These are phyloP conservation scores for Leccinum olivaceopallidum DNA, from an alignment of 768 basidiomycete species.

Conservation along the genomic window DNA sequence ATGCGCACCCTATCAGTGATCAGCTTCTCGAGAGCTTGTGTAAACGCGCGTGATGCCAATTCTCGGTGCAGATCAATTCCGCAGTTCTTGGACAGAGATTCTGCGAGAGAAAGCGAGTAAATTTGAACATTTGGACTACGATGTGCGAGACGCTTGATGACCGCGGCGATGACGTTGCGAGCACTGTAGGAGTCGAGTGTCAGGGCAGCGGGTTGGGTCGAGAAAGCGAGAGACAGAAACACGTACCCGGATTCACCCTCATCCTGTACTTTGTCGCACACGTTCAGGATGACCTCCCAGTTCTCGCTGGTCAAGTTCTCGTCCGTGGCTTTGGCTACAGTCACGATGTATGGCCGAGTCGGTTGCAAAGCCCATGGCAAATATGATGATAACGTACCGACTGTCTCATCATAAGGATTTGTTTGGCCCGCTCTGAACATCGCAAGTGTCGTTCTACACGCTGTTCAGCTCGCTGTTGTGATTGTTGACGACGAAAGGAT, in stretches of 20 bases:
- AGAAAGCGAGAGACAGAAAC: neutral
- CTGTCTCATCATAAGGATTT: constrained; percentile 89
- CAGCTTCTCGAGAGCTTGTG: constrained; percentile 82
- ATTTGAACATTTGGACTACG: constrained; percentile 97
- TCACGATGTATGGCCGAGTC: neutral
- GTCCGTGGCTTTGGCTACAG: constrained; percentile 92
- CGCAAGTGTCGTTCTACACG: constrained; percentile 4
- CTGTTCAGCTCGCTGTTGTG: constrained; percentile 14
- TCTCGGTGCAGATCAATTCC: constrained; percentile 79
- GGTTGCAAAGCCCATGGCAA: constrained; percentile 7
- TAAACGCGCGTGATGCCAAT: constrained; percentile 88
- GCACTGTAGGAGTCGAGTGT: constrained; percentile 56
- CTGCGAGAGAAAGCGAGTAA: constrained; percentile 84
- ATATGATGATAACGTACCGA: constrained; percentile 57
- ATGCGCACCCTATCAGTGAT: constrained; percentile 79
- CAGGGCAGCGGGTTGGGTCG: constrained; percentile 12
- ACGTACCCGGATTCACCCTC: constrained; percentile 85
- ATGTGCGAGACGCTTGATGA: constrained; percentile 90
- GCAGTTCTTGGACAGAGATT: constrained; percentile 92
- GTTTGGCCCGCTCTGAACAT: constrained; percentile 74
- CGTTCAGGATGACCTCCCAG: constrained; percentile 91
- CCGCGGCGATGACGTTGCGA: constrained; percentile 76
- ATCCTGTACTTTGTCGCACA: constrained; percentile 96
- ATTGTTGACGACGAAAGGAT: constrained; percentile 15
- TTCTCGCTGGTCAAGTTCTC: constrained; percentile 94